phyloP scores from a whole-genome alignment of 139 green algal genomes.

The Volvox africanus region DNA sequence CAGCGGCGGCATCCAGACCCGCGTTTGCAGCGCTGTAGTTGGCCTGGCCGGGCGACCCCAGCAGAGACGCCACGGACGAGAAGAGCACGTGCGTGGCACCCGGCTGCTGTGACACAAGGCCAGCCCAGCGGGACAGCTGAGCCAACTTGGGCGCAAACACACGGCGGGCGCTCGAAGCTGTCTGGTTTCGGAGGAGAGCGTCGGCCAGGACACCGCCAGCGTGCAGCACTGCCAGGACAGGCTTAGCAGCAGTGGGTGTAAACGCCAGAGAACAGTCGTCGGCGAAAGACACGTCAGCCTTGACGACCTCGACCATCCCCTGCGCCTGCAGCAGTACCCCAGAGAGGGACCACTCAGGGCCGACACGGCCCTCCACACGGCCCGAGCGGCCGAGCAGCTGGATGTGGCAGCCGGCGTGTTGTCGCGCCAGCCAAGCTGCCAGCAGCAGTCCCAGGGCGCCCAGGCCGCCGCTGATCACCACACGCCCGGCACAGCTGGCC shows the following conservation, averaged over 20 bases:
- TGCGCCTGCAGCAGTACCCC: background rate
- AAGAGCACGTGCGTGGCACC: constrained; percentile 65
- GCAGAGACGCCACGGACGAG: constrained; percentile 74
- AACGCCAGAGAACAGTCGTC: constrained; percentile 37
- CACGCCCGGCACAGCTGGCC: constrained; percentile 9
- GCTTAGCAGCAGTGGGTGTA: background rate
- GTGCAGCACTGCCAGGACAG: constrained; percentile 66
- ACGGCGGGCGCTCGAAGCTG: constrained; percentile 45
- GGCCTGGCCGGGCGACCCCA: constrained; percentile 83
- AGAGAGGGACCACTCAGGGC: background rate
- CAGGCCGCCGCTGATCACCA: constrained; percentile 79
- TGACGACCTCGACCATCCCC: constrained; percentile 21
- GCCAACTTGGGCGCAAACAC: constrained; percentile 71
- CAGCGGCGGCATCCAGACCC: constrained; percentile 69
- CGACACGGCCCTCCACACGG: constrained; percentile 18
- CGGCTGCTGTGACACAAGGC: constrained; percentile 43
- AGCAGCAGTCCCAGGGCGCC: constrained; percentile 77
- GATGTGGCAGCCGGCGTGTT: constrained; percentile 51
- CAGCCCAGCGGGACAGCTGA: constrained; percentile 20
- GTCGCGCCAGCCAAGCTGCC: constrained; percentile 68
- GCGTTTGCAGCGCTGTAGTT: constrained; percentile 90
- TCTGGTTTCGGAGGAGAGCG: constrained; percentile 69
- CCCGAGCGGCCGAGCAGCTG: constrained; percentile 69
- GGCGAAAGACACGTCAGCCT: constrained; percentile 30
- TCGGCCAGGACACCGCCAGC: constrained; percentile 75